Evolutionary conservation across 768 basidiomycete species (phyloP).

Genomic region (Tylopilus plumbeoviolaceoides): DNA sequence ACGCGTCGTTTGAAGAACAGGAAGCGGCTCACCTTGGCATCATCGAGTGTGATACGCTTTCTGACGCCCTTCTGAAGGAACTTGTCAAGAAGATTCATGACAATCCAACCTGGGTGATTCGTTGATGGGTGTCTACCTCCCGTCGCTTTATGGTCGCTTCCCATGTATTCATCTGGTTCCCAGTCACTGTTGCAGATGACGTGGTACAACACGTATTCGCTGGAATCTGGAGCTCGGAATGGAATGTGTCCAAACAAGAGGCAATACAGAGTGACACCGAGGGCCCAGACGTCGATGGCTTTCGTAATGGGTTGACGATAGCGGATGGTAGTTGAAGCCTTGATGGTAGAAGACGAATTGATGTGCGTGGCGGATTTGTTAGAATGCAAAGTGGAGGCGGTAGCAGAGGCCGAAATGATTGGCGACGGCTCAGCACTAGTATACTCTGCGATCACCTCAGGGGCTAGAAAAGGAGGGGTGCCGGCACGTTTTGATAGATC

Average conservation of each 20-base stretch:
- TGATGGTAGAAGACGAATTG: constrained; percentile 29
- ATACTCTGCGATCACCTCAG: constrained; percentile 83
- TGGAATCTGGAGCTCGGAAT: constrained; percentile 53
- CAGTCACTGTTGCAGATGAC: constrained; percentile 78
- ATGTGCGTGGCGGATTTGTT: constrained; percentile 28
- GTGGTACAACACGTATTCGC: constrained; percentile 75
- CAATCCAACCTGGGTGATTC: constrained; percentile 52
- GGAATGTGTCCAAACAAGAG: constrained; percentile 86
- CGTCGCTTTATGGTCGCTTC: constrained; percentile 59
- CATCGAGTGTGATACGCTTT: constrained; percentile 70
- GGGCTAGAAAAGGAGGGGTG: constrained; percentile 93
- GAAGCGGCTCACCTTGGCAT: constrained; percentile 65
- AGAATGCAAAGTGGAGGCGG: constrained; percentile 29
- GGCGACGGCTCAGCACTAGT: constrained; percentile 34
- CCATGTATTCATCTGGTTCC: constrained; percentile 64
- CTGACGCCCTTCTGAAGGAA: constrained; percentile 78
- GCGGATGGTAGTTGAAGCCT: constrained; percentile 18
- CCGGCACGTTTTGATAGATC: constrained; percentile 90
- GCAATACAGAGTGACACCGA: constrained; percentile 94
- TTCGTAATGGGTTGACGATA: constrained; percentile 68
- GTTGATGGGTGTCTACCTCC: constrained; percentile 53
- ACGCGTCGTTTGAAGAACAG: neutral
- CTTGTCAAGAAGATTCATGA: constrained; percentile 67
- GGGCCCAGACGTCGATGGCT: constrained; percentile 96
- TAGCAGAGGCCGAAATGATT: constrained; percentile 30